Evolutionary conservation across 176 grass and related monocot genomes (phyloP).

Genomic region (Eremochloa ophiuroides): DNA sequence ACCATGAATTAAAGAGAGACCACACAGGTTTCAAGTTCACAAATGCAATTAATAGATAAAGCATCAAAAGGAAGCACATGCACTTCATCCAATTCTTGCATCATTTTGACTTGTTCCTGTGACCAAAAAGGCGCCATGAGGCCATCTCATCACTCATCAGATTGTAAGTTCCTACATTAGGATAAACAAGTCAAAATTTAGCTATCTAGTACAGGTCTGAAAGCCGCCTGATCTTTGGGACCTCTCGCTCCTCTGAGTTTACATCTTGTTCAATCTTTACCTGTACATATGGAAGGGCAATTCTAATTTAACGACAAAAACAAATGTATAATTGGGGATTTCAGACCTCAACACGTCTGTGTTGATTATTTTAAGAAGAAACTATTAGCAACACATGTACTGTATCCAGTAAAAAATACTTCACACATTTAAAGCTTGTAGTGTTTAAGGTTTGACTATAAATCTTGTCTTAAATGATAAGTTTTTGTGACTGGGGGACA

Average conservation of each 20-base stretch:
- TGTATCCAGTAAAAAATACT: not conserved
- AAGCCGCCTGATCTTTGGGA: slow-evolving; percentile 24
- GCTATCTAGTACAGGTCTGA: not conserved
- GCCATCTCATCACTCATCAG: too few species aligned
- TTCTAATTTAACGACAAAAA: not conserved
- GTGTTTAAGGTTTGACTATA: not conserved
- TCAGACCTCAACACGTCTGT: not conserved
- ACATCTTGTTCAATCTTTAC: not conserved
- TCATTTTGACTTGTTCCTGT: too few species aligned
- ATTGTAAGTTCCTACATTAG: too few species aligned
- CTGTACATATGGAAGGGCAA: slow-evolving; percentile 12
- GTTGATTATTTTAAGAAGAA: too few species aligned
- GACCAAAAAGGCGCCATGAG: too few species aligned
- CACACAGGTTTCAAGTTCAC: too few species aligned
- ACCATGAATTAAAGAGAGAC: too few species aligned
- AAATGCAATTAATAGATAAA: too few species aligned
- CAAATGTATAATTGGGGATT: not conserved
- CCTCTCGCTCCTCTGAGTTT: slow-evolving; percentile 29
- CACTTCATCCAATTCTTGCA: too few species aligned
- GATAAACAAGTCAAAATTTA: too few species aligned
- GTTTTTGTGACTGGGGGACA: not conserved
- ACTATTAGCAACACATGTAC: not conserved
- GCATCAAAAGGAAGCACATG: too few species aligned
- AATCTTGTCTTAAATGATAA: not conserved
- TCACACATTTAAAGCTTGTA: not conserved